Percentiles rank a stretch among this genome's conserved stretches.
phyloP scores from a whole-genome alignment of 805 yeast species.

The Pichia exigua region DNA sequence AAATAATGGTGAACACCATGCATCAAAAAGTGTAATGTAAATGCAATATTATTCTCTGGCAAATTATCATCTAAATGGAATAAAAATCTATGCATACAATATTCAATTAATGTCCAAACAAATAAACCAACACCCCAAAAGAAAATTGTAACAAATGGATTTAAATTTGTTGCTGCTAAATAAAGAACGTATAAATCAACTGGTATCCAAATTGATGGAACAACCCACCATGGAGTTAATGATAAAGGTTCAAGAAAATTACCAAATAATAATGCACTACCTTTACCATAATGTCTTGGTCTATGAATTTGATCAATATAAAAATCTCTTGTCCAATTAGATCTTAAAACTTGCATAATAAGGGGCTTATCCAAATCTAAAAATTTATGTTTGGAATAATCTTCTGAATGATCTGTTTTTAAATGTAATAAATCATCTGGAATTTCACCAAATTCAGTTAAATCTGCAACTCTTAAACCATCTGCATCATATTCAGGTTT shows the following conservation, averaged over 20 bases:
- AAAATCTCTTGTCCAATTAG: slow-evolving; percentile 76
- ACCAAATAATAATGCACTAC: slow-evolving; percentile 93
- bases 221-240: slow-evolving; percentile 90
- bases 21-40: slow-evolving; percentile 77
- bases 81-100: slow-evolving; percentile 77
- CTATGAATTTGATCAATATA: slow-evolving; percentile 95
- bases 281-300: slow-evolving; percentile 96
- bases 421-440: slow-evolving; percentile 71
- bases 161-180: slow-evolving; percentile 46
- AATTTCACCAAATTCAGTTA: slow-evolving; percentile 51
- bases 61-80: slow-evolving; percentile 86
- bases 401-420: slow-evolving; percentile 70
- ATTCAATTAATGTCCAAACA: slow-evolving; percentile 92
- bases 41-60: slow-evolving; percentile 70
- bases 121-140: slow-evolving; percentile 76
- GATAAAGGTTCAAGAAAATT: slow-evolving; percentile 89
- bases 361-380: slow-evolving; percentile 80
- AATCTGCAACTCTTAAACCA: slow-evolving; percentile 32
- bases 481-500: slow-evolving; percentile 20
- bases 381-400: slow-evolving; percentile 71
- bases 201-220: slow-evolving; percentile 85
- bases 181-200: slow-evolving; percentile 57
- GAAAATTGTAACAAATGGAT: slow-evolving; percentile 38
- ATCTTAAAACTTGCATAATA: slow-evolving; percentile 67
- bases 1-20: slow-evolving; percentile 97